Evolutionary conservation across 23 red algal species (phyloP).

Genomic region (Gracilariopsis chorda): DNA sequence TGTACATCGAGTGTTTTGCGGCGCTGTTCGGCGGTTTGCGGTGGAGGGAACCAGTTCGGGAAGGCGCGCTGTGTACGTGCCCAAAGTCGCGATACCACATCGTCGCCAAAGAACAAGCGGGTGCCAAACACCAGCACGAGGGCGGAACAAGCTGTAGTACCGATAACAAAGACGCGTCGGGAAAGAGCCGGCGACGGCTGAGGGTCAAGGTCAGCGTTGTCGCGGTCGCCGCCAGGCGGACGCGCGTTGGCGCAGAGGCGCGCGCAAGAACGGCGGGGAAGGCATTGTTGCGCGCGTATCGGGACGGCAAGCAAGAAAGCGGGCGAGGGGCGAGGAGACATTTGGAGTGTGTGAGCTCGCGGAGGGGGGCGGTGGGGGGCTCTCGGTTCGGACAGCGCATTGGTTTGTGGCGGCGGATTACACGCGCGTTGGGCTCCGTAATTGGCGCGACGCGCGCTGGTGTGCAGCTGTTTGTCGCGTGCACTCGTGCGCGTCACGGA

Average conservation of each 20-base stretch:
- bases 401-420: no score
- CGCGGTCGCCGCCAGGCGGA: no score
- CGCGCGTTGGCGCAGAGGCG: no score
- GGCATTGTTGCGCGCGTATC: no score
- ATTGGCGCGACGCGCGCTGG: not conserved
- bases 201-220: no score
- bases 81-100: not conserved
- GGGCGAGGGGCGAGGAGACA: no score
- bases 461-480: not conserved
- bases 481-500: not conserved
- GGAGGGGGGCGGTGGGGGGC: no score
- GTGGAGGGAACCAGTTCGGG: not conserved
- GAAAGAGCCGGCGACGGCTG: no score
- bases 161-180: not conserved
- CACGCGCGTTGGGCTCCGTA: not conserved
- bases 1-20: not conserved
- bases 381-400: no score
- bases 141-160: not conserved
- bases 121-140: not conserved
- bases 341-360: no score
- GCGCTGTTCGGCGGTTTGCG: not conserved
- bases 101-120: slow-evolving; percentile 28
- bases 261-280: no score
- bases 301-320: no score
- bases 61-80: not conserved